These are phyloP conservation scores for Cercospora berteroae DNA, from an alignment of 2,329 filamentous ascomycete genomes.

Conservation along the genomic window DNA sequence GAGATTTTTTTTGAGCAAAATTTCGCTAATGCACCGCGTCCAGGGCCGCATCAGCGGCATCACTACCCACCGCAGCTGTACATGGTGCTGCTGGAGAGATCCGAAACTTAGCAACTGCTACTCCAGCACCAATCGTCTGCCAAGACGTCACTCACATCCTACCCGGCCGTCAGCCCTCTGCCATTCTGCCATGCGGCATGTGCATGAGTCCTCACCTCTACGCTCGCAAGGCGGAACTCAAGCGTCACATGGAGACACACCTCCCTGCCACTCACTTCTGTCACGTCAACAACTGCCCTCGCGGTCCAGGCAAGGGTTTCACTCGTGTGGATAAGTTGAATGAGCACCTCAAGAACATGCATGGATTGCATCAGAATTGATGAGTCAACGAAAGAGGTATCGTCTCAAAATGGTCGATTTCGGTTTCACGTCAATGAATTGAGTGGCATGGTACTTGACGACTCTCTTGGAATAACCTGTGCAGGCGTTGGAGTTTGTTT, in stretches of 20 bases:
- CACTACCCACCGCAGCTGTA: no score
- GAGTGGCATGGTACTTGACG: no score
- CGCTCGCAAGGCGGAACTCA: conserved; percentile 26
- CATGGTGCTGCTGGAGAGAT: no score
- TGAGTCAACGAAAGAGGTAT: no score
- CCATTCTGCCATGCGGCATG: conserved; percentile 21
- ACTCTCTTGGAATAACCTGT: not conserved
- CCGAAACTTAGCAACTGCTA: no score
- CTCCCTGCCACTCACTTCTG: conserved; percentile 9
- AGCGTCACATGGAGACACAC: conserved; percentile 29
- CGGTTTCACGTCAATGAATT: no score
- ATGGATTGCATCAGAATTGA: no score
- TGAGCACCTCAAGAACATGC: conserved; percentile 15
- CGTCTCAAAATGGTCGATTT: no score
- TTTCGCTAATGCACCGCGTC: no score
- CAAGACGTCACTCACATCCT: conserved; percentile 6
- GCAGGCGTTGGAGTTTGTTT: not conserved
- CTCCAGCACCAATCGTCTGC: conserved; percentile 7
- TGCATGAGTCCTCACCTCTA: conserved; percentile 24
- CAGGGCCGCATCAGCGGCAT: no score
- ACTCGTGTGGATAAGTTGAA: conserved; percentile 16
- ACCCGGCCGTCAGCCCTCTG: conserved; percentile 3
- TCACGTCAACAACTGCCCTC: conserved; percentile 16
- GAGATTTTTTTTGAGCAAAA: not conserved
- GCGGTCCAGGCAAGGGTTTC: conserved; percentile 8